Conservation (phyloP, 2,329 filamentous ascomycete species). For the Epichloe baconii region DNA sequence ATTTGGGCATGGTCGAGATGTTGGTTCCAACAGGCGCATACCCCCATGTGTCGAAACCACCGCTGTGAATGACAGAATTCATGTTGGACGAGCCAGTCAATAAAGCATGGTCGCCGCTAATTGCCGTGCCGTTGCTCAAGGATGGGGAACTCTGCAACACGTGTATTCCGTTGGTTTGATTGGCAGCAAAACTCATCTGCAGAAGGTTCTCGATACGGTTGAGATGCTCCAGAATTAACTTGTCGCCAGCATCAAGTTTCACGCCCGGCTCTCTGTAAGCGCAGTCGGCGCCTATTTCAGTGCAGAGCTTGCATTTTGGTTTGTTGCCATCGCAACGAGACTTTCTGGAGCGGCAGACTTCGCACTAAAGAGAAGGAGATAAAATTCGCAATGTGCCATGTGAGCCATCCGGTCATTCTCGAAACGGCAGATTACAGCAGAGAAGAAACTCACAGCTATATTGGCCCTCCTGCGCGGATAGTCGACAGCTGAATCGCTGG, state of each 20-base stretch:
- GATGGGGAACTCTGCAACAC: slow-evolving; percentile 50
- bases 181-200: slow-evolving; percentile 50
- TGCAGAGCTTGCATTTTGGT: slow-evolving; percentile 75
- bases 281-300: slow-evolving; percentile 70
- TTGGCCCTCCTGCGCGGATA: slow-evolving; percentile 52
- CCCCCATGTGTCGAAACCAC: slow-evolving; percentile 61
- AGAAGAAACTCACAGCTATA: slow-evolving; percentile 42
- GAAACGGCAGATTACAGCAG: background rate
- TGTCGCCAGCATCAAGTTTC: slow-evolving; percentile 78
- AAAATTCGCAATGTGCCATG: background rate
- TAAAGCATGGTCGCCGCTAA: slow-evolving; percentile 43
- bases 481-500: slow-evolving; percentile 47
- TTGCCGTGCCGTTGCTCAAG: slow-evolving; percentile 48
- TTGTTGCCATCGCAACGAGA: slow-evolving; percentile 67
- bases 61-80: slow-evolving; percentile 43
- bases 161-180: slow-evolving; percentile 36
- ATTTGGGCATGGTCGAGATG: slow-evolving; percentile 76
- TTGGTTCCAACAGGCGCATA: slow-evolving; percentile 41
- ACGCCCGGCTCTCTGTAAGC: slow-evolving; percentile 76
- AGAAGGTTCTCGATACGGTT: slow-evolving; percentile 66
- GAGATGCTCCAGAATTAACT: slow-evolving; percentile 68
- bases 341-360: slow-evolving; percentile 69
- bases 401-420: background rate
- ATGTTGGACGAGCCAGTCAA: slow-evolving; percentile 31
- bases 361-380: slow-evolving; percentile 40